These are phyloP conservation scores for Oleoguttula mirabilis DNA, from an alignment of 495 filamentous ascomycete species.

Conservation along the genomic window DNA sequence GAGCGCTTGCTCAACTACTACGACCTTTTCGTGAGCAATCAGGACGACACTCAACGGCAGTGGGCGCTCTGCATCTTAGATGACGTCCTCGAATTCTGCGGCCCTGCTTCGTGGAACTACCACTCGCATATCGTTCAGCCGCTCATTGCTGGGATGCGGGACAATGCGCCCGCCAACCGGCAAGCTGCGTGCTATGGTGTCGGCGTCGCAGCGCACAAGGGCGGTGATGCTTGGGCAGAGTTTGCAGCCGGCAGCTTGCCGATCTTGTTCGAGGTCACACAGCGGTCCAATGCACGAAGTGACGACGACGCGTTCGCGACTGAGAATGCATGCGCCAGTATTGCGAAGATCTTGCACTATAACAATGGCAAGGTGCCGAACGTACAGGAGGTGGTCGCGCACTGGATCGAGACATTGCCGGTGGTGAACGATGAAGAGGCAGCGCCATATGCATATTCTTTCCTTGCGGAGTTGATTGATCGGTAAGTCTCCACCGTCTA, in stretches of 20 bases:
- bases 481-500: constrained; percentile 53
- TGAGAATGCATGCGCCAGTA: constrained; percentile 92
- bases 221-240: constrained; percentile 68
- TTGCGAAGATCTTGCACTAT: constrained; percentile 91
- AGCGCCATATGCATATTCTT: constrained; percentile 90
- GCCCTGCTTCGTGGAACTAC: constrained; percentile 69
- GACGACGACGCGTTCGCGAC: constrained; percentile 96
- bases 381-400: constrained; percentile 54
- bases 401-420: constrained; percentile 84
- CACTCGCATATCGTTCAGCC: constrained; percentile 74
- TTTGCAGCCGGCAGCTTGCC: constrained; percentile 71
- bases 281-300: constrained; percentile 62
- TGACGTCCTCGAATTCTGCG: constrained; percentile 95
- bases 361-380: constrained; percentile 64
- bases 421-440: constrained; percentile 95
- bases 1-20: constrained; percentile 74
- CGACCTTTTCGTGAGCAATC: constrained; percentile 67
- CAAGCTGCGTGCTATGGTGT: constrained; percentile 96
- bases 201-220: constrained; percentile 88
- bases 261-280: constrained; percentile 70
- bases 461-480: constrained; percentile 80
- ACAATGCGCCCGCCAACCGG: constrained; percentile 78
- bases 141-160: constrained; percentile 69
- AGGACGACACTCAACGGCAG: constrained; percentile 84
- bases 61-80: constrained; percentile 99